A percentile compares a stretch with the other conserved stretches of the same genome.
These are phyloP conservation scores for Pythium coloratum DNA, from an alignment of 352 stramenopile species.

Conservation along the genomic window DNA sequence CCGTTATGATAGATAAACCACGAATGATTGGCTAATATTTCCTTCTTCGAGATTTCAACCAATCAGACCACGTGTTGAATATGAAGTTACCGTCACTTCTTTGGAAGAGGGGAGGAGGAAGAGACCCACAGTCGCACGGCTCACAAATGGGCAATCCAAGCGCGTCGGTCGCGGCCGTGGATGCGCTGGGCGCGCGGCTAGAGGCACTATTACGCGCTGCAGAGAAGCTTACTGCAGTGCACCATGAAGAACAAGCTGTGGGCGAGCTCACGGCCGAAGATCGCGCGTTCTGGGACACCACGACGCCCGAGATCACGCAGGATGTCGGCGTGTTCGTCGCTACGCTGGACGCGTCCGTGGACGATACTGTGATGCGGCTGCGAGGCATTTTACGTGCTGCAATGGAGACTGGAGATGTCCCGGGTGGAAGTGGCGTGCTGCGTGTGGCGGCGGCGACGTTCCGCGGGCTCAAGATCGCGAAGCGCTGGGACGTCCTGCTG, in stretches of 20 bases:
- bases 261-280: constrained; percentile 37
- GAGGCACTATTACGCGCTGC: constrained; percentile 18
- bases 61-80: constrained; percentile 30
- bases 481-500: constrained; percentile 66
- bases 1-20: constrained; percentile 10
- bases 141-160: constrained; percentile 26
- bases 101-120: constrained; percentile 35
- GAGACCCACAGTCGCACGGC: constrained; percentile 14
- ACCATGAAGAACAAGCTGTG: background rate
- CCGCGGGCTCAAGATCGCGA: constrained; percentile 66
- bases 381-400: constrained; percentile 33
- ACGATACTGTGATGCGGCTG: constrained; percentile 40
- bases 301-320: constrained; percentile 37
- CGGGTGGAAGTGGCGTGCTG: constrained; percentile 37
- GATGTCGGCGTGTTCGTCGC: constrained; percentile 69
- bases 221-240: constrained; percentile 14
- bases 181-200: constrained; percentile 19
- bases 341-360: constrained; percentile 39
- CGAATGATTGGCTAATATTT: constrained; percentile 23
- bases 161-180: constrained; percentile 12
- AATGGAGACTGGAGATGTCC: background rate
- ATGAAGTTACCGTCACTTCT: constrained; percentile 21
- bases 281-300: constrained; percentile 51
- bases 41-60: constrained; percentile 24
- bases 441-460: constrained; percentile 59